phyloP scores from a whole-genome alignment of 164 flowering plant species.

The Akebia trifoliata region DNA sequence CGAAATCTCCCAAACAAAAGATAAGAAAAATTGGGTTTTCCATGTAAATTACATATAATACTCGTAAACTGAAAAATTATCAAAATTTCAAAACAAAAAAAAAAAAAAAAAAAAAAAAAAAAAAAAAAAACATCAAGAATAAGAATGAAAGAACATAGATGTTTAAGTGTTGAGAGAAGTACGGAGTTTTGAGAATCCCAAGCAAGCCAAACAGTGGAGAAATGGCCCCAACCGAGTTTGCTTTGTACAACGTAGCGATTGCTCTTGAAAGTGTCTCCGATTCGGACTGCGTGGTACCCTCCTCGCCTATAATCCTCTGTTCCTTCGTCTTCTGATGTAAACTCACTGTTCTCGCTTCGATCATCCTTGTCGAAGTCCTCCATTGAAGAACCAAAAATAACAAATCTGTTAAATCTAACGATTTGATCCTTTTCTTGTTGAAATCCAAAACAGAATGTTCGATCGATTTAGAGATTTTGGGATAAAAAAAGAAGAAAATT shows the following conservation, averaged over 20 bases:
- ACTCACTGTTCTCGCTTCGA: slow-evolving; percentile 41
- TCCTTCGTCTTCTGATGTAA: slow-evolving; percentile 69
- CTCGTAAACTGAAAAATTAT: background rate
- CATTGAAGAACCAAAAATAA: slow-evolving; percentile 7
- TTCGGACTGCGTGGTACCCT: slow-evolving; percentile 65
- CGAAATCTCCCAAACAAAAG: too few species aligned
- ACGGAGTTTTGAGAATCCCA: slow-evolving; percentile 53
- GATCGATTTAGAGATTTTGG: too few species aligned
- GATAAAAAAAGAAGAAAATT: too few species aligned
- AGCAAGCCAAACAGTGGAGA: slow-evolving; percentile 80
- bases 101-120: background rate
- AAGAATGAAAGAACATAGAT: slow-evolving; percentile 1
- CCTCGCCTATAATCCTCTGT: slow-evolving; percentile 63
- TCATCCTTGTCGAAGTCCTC: slow-evolving; percentile 23
- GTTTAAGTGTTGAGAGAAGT: background rate
- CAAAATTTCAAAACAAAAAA: background rate
- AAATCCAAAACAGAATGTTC: background rate
- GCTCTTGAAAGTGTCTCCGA: slow-evolving; percentile 54
- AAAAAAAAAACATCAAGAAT: background rate
- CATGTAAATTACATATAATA: too few species aligned
- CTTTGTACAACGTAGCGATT: slow-evolving; percentile 58
- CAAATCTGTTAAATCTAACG: background rate
- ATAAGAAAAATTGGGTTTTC: too few species aligned
- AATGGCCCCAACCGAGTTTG: slow-evolving; percentile 85
- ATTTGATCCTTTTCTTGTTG: background rate